phyloP scores from a whole-genome alignment of 1,284 basidiomycete species.

The Quambalaria eucalypti region DNA sequence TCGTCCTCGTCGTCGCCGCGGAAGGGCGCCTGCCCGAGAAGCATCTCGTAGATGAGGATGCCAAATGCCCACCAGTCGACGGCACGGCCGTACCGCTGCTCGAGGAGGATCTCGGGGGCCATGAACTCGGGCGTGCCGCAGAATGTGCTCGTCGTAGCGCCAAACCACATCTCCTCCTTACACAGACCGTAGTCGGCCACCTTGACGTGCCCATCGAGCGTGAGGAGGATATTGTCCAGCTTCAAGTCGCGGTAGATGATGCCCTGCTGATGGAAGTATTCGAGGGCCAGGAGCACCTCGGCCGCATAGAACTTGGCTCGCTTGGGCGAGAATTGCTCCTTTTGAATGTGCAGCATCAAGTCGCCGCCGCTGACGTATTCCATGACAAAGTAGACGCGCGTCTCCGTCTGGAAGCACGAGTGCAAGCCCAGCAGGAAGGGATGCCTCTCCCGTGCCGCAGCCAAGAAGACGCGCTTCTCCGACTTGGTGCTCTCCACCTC shows the following conservation, averaged over 20 bases:
- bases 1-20: constrained; percentile 98
- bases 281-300: constrained; percentile 90
- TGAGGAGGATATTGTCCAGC: constrained; percentile 94
- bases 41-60: constrained; percentile 96
- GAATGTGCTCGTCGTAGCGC: constrained; percentile 95
- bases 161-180: constrained; percentile 98
- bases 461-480: constrained; percentile 94
- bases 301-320: constrained; percentile 96
- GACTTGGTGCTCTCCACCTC: constrained; percentile 99
- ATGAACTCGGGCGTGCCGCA: constrained; percentile 99
- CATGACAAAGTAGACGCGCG: constrained; percentile 80
- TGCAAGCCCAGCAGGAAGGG: constrained; percentile 94
- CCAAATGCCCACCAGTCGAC: constrained; percentile 99
- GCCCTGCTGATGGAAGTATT: constrained; percentile 96
- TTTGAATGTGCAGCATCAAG: constrained; percentile 72
- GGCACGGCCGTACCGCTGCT: constrained; percentile 93
- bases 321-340: constrained; percentile 68
- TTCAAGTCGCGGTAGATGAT: constrained; percentile 85
- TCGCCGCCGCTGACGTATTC: constrained; percentile 67
- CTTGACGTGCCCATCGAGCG: constrained; percentile 94
- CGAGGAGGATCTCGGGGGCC: constrained; percentile 97
- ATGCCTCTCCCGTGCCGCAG: constrained; percentile 89
- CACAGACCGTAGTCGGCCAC: constrained; percentile 98
- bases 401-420: constrained; percentile 99
- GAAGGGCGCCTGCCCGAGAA: constrained; percentile 97